These are phyloP conservation scores for Candida xiaguanensis DNA, from an alignment of 805 yeast genomes.

Conservation along the genomic window DNA sequence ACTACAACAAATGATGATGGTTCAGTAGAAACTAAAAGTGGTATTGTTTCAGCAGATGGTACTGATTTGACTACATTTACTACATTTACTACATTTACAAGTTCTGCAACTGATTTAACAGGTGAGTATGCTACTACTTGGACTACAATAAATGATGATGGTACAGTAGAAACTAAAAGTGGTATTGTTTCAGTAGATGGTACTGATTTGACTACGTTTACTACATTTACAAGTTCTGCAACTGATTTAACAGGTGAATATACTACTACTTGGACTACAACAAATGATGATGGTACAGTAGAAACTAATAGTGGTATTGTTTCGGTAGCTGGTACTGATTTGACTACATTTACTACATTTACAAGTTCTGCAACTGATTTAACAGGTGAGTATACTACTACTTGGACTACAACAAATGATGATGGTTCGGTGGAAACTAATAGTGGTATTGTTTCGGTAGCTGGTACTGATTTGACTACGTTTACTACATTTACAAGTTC, in stretches of 20 bases:
- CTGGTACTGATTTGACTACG: conserved; percentile 4
- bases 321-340: not conserved
- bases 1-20: conserved; percentile 12
- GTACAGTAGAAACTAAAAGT: conserved; percentile 13
- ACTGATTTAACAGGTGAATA: conserved; percentile 6
- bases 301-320: conserved; percentile 16
- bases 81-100: conserved; percentile 4
- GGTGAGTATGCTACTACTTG: conserved; percentile 13
- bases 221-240: not conserved
- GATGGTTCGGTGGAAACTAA: conserved; percentile 10
- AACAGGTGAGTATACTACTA: conserved; percentile 2
- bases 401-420: conserved; percentile 12
- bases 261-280: conserved; percentile 11
- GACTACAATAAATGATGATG: conserved; percentile 12
- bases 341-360: conserved; percentile 2
- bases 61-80: not conserved
- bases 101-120: conserved; percentile 2
- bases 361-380: not conserved
- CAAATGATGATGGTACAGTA: conserved; percentile 10
- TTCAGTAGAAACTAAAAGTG: conserved; percentile 12
- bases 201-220: not conserved
- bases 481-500: conserved; percentile 3
- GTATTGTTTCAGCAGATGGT: conserved; percentile 10
- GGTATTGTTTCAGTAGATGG: conserved; percentile 11
- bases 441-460: conserved; percentile 11